Evolutionary conservation across 345 rosid species (phyloP), one percentile per base, ranked within the genome.

Genomic region (Gossypioides kirkii): DNA sequence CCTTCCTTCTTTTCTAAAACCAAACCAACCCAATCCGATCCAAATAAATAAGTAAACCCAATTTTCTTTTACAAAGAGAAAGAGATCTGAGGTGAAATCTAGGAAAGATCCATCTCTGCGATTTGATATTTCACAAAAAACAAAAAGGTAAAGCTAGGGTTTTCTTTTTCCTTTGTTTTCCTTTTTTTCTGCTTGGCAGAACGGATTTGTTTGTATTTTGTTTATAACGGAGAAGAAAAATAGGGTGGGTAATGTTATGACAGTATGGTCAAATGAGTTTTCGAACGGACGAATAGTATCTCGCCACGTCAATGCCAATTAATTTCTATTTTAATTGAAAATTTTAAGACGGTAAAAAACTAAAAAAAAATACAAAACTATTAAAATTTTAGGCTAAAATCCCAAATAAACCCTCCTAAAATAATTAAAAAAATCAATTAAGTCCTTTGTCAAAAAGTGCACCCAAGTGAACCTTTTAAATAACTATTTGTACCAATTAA

Each of bases 1-100:
- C 22, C 8, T 25, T 47, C 42, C 70, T 41, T 6, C 36, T 17
- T 6, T 25, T 26, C 59, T 50, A 49, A 13, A 22, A 18, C 1
- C 61, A 55, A 22, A 1, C 55, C 25, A 65, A 22, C 14, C 26
- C 20, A 67, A 67, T 3, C 10, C 10, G 13, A 23, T 7, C 65
- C 42, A 22, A 22, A 8, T 2, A 10, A 14, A n/a, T 6, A 20
- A 36, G 41, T 11, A 12, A 41, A 59, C 32, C 26, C 66, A 41
- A 32, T 8, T 38, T 71, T 55, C 52, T 70, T 64, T 42, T 69
- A 7, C 20, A 36, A 28, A 20, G 38, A 41, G 3, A 70, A 8
- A n/a, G 64, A 71, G 63, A 71, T 26, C 72, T 68, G 43, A 49
- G 10, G 54, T 6, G 41, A 68, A 68, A 25, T 41, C 63, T 70